Conservation (phyloP, 768 basidiomycete species). For the Tricholoma saponaceum region DNA sequence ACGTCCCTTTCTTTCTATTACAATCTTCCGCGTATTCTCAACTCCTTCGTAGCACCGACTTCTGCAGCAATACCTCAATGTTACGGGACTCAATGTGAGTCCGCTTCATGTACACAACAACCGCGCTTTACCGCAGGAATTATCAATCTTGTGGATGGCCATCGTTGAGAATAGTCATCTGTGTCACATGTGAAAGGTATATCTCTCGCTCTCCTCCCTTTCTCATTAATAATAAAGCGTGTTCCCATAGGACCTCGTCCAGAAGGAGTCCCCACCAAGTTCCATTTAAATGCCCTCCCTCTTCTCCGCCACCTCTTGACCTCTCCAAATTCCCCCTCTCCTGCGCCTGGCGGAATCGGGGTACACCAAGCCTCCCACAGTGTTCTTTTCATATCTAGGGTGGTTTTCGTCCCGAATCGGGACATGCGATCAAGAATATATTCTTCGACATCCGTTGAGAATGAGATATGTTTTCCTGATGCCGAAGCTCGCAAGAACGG, state of each 20-base stretch:
- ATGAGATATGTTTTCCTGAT: too few relatives aligned
- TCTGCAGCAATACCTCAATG: conserved; percentile 84
- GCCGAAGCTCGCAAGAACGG: too few relatives aligned
- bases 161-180: neutral
- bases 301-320: conserved; percentile 76
- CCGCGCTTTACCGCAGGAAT: neutral
- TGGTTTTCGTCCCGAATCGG: conserved; percentile 43
- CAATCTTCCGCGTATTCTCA: too few relatives aligned
- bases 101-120: neutral
- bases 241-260: too few relatives aligned
- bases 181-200: conserved; percentile 19
- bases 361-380: conserved; percentile 23
- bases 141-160: too few relatives aligned
- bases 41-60: too few relatives aligned
- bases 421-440: too few relatives aligned
- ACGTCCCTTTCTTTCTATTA: too few relatives aligned
- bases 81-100: conserved; percentile 85
- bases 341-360: conserved; percentile 22
- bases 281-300: conserved; percentile 38
- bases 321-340: conserved; percentile 53
- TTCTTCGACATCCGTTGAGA: too few relatives aligned
- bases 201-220: too few relatives aligned
- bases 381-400: conserved; percentile 75
- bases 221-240: too few relatives aligned
- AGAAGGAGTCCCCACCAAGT: too few relatives aligned